Evolutionary conservation across 2,329 filamentous ascomycete species (phyloP), one percentile per base, ranked within the genome.

Genomic region (Talaromyces verruculosus): DNA sequence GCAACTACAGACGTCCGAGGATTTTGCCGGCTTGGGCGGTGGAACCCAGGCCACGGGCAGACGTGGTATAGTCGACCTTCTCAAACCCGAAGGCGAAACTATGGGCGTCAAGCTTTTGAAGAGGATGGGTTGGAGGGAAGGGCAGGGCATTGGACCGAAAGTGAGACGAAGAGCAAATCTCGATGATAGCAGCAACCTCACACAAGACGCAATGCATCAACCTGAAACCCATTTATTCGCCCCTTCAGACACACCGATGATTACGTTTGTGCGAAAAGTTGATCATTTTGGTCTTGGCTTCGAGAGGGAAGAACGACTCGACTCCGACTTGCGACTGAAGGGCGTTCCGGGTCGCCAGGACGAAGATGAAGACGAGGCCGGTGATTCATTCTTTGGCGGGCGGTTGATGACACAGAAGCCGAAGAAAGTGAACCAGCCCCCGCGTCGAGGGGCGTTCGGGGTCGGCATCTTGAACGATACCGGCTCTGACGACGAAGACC

Each of bases 61-160:
- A 10, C 84, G 84, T 58, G 82, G 82, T 59, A 81, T 96, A 47
- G 87, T 91, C 72, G 91, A 92, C 61, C 79, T 97, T 1, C 88
- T 97, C 69, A 85, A 86, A 65, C 81, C 83, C 0, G 84, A 87
- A 8, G 91, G 92, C 41, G 91, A 97, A 68, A 96, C 92, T 0
- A 92, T 96, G 84, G 95, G 95, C 1, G 84, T 91, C 15, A 93
- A 91, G 74, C 82, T 99, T 17, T 81, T 98, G 67, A 91, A 91
- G 74, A 91, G 86, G 73, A 98, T 99, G 94, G 95, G 94, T 17
- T 99, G 95, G 95, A 91, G 90, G 72, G 91, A 94, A 69, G 94
- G 93, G 0, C 93, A 98, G 77, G 95, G 95, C 3, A 88, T 98
- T 68, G 95, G 95, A 0, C 92, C 93, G 25, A 97, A 92, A 77